phyloP scores from a whole-genome alignment of 495 filamentous ascomycete genomes.

The Penicillium angulare region DNA sequence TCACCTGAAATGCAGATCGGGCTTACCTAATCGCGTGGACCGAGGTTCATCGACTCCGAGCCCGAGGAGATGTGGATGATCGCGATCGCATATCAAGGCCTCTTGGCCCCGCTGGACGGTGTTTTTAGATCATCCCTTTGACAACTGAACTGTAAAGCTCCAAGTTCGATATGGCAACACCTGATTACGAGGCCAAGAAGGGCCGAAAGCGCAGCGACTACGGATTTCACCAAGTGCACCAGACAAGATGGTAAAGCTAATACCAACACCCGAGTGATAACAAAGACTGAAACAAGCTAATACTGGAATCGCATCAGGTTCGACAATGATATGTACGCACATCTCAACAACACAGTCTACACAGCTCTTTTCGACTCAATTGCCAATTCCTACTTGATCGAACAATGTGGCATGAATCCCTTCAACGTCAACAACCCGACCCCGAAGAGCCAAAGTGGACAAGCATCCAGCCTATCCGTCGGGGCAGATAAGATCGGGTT shows the following conservation, averaged over 20 bases:
- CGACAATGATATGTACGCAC: conserved; percentile 96
- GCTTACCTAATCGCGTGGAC: conserved; percentile 26
- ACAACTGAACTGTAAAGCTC: neutral
- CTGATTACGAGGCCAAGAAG: conserved; percentile 54
- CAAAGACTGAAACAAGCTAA: neutral
- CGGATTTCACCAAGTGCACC: conserved; percentile 73
- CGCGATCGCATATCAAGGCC: neutral
- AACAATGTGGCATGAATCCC: conserved; percentile 73
- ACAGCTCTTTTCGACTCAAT: conserved; percentile 82
- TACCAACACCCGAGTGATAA: conserved; percentile 11
- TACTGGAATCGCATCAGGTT: conserved; percentile 48
- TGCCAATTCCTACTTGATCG: conserved; percentile 85
- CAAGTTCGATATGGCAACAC: conserved; percentile 21
- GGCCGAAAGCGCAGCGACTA: conserved; percentile 69
- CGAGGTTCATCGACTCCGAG: conserved; percentile 21
- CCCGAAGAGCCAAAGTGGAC: conserved; percentile 8
- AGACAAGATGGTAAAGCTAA: conserved; percentile 91
- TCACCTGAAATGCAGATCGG: neutral
- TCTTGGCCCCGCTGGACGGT: conserved; percentile 1
- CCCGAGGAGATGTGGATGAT: conserved; percentile 14
- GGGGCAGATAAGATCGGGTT: conserved; percentile 38
- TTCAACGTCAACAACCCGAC: conserved; percentile 43
- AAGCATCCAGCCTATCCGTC: conserved; percentile 9
- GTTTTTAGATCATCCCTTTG: neutral
- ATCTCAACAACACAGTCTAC: conserved; percentile 84